phyloP scores from a whole-genome alignment of 208 protist genomes.

The Acanthamoeba healyi region DNA sequence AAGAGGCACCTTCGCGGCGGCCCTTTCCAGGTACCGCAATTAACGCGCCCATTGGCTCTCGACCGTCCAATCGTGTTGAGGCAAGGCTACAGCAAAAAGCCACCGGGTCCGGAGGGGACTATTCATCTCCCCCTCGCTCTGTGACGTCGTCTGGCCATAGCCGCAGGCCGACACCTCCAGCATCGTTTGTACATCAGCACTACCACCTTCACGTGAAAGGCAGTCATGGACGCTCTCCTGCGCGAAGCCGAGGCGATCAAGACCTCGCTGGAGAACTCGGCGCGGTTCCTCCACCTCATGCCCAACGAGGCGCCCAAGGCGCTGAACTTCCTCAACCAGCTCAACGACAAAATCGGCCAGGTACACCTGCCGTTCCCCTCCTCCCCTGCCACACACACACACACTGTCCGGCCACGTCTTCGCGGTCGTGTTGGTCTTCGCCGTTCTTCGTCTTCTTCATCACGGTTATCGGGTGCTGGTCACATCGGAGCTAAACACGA shows the following conservation, averaged over 20 bases:
- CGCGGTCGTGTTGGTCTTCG: no score
- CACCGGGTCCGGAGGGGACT: neutral
- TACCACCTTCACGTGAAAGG: no score
- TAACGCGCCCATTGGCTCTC: neutral
- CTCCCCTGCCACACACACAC: neutral
- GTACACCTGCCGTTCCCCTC: neutral
- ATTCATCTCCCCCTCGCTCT: no score
- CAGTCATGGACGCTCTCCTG: conserved; percentile 41
- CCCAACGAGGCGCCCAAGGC: conserved; percentile 63
- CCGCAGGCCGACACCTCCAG: no score
- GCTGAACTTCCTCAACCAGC: conserved; percentile 55
- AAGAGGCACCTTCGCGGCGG: neutral
- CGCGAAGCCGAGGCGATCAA: conserved; percentile 56
- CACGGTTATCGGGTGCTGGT: no score
- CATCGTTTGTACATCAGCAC: no score
- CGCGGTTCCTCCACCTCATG: conserved; percentile 67
- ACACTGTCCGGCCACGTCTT: neutral
- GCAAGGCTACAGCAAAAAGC: neutral
- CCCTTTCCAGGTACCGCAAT: neutral
- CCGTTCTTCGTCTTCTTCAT: no score
- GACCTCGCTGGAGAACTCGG: conserved; percentile 34
- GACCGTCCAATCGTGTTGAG: neutral
- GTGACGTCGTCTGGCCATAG: no score
- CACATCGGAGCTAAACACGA: no score
- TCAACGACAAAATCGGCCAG: conserved; percentile 52